These are phyloP conservation scores for Ophiostoma piceae DNA, from an alignment of 2,329 filamentous ascomycete genomes.

Conservation along the genomic window DNA sequence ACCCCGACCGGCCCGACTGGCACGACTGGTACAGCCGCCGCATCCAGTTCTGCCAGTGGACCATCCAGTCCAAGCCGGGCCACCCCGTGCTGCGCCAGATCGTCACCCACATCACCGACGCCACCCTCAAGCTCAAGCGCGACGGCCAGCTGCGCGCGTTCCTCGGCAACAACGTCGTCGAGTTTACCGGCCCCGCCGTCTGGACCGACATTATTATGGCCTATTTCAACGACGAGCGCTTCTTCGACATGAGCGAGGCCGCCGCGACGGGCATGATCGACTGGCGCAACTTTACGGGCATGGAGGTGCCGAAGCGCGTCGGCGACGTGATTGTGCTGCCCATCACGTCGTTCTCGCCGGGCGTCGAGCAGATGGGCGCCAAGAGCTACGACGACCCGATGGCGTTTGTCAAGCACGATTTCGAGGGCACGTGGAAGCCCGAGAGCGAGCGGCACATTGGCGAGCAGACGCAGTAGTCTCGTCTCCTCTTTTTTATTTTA, in stretches of 20 bases:
- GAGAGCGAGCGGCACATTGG: conserved; percentile 67
- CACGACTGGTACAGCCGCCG: conserved; percentile 90
- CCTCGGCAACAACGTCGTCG: conserved; percentile 69
- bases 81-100: conserved; percentile 87
- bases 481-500: background rate
- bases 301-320: conserved; percentile 75
- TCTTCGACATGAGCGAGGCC: conserved; percentile 72
- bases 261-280: conserved; percentile 68
- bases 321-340: conserved; percentile 91
- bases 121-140: conserved; percentile 69
- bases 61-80: conserved; percentile 90
- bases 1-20: conserved; percentile 91
- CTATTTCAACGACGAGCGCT: conserved; percentile 88
- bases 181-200: conserved; percentile 87
- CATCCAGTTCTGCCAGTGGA: conserved; percentile 99
- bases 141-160: conserved; percentile 57
- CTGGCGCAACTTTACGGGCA: conserved; percentile 83
- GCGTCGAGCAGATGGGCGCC: conserved; percentile 88
- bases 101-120: conserved; percentile 77
- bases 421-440: conserved; percentile 81
- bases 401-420: conserved; percentile 96
- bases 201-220: conserved; percentile 92
- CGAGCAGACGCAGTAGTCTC: conserved; percentile 35
- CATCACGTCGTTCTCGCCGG: conserved; percentile 95
- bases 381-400: conserved; percentile 84